phyloP scores from a whole-genome alignment of 352 stramenopile species.

The Discostella stelligera region DNA sequence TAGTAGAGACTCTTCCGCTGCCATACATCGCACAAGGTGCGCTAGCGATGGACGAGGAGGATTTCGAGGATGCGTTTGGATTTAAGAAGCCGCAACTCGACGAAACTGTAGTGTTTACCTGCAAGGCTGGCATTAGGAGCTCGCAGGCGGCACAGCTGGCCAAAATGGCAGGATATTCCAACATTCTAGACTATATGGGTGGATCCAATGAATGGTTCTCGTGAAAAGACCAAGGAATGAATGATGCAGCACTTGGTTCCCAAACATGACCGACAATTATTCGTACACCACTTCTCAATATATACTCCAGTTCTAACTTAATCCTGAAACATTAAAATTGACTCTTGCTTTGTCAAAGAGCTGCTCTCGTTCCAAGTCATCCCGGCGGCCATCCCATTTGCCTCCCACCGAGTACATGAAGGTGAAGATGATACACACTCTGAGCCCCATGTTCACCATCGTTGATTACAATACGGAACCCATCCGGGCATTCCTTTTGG shows the following conservation, averaged over 20 bases:
- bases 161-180: conserved; percentile 56
- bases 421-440: conserved; percentile 80
- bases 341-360: neutral
- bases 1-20: conserved; percentile 59
- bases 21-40: conserved; percentile 46
- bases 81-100: conserved; percentile 67
- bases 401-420: conserved; percentile 79
- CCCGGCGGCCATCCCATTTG: conserved; percentile 79
- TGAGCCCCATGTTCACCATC: conserved; percentile 78
- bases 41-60: conserved; percentile 54
- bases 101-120: conserved; percentile 73
- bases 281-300: neutral
- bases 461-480: conserved; percentile 82
- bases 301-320: neutral
- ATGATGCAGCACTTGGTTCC: neutral
- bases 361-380: conserved; percentile 34
- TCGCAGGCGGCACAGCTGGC: conserved; percentile 57
- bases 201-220: conserved; percentile 66
- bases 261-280: neutral
- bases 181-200: conserved; percentile 71
- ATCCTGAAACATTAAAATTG: neutral
- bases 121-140: conserved; percentile 60
- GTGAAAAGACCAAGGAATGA: neutral
- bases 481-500: conserved; percentile 85
- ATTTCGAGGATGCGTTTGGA: conserved; percentile 67